Conservation (phyloP, 2,329 filamentous ascomycete species). For the Aspergillus costaricaensis region DNA sequence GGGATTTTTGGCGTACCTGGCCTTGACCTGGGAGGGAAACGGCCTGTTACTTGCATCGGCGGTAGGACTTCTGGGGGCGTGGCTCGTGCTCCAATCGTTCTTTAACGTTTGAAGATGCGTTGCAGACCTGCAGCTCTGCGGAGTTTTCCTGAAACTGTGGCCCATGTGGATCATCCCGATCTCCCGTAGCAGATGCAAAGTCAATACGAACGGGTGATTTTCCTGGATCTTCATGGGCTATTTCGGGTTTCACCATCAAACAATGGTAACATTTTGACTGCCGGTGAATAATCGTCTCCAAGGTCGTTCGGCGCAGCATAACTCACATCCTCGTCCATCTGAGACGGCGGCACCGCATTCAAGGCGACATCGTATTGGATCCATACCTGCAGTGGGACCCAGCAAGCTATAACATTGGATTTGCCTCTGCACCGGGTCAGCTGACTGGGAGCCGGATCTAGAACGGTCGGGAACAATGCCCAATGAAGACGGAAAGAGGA, state of each 20-base stretch:
- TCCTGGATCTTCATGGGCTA: neutral
- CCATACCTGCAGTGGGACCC: neutral
- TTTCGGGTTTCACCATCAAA: constrained; percentile 17
- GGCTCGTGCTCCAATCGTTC: constrained; percentile 44
- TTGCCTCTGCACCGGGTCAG: constrained; percentile 7
- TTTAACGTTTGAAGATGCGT: constrained; percentile 23
- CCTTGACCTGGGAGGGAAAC: constrained; percentile 50
- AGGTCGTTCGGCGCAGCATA: neutral
- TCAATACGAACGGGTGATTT: neutral
- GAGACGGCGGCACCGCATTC: neutral
- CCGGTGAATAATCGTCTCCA: neutral
- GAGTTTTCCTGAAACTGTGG: constrained; percentile 10
- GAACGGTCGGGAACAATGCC: constrained; percentile 12
- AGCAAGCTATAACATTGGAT: neutral
- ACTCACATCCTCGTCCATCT: neutral
- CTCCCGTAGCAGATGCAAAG: constrained; percentile 9
- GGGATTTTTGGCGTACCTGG: constrained; percentile 59
- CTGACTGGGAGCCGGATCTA: constrained; percentile 8
- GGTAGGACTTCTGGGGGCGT: constrained; percentile 43
- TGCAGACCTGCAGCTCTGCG: neutral
- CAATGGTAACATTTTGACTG: neutral
- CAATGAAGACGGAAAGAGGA: neutral
- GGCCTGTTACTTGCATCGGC: constrained; percentile 42
- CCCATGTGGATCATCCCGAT: constrained; percentile 19
- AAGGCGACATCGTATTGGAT: neutral